Evolutionary conservation across 139 green algal species (phyloP), one percentile per base, ranked within the genome.

Genomic region (Asterochloris erici): DNA sequence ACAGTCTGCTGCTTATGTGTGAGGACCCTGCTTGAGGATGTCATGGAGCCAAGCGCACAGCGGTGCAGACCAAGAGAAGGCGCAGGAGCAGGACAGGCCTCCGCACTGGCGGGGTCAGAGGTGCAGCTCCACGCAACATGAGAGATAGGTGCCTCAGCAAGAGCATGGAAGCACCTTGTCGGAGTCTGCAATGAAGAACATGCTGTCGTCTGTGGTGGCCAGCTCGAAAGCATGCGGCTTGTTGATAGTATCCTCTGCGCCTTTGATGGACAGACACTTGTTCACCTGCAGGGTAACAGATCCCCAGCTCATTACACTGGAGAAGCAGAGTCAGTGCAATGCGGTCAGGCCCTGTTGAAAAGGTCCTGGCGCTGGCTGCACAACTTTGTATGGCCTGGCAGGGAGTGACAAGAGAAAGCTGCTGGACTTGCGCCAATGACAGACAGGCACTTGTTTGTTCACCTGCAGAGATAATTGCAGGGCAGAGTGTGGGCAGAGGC

Each of bases 191-290:
- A 98, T 96, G 89, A 98, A 98, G 86, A 94, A 99, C 92, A 98
- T 97, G 86, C 81, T 92, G 70, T 90, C 87, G 9, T 93, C 85
- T 17, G 87, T 87, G 10, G 94, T 99, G 19, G 92, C 95, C 75
- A 99, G 94, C 89, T 99, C 97, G 90, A 99, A 99, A 0, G 96
- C 94, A 85, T 96, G 90, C 0, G 94, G 92, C 88, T 95, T 97
- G 91, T 98, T 98, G 85, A 99, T 92, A 0, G 90, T 89, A 78
- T 99, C 97, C 87, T 99, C 96, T 4, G 96, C 97, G 12, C 97
- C 94, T 86, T 99, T 99, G 88, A 99, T 98, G 21, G 93, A 97
- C 82, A 99, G 87, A 88, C 97, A 99, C 68, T 89, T 93, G 71
- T 94, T 92, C 14, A 97, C 92, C 93, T 96, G 90, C 61, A 86